Evolutionary conservation across 345 rosid genomes (phyloP), one percentile per base, ranked within the genome.

Genomic region (Arabis alpina): DNA sequence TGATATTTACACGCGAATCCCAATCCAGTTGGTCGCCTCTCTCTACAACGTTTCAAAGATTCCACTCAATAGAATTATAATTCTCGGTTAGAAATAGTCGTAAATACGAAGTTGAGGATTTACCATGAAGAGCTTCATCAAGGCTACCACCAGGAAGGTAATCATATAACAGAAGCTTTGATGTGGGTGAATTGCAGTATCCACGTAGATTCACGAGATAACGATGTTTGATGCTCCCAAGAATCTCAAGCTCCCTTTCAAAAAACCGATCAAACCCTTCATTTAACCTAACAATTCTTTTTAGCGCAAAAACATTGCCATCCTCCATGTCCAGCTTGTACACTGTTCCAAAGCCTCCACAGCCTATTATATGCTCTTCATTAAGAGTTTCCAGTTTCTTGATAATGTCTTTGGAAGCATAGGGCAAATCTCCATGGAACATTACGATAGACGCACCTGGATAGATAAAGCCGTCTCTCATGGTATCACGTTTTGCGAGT

Each of bases 341-440:
- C 32, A 94, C 98, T 1, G 88, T 94, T 69, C 97, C 98, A 82
- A 94, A 94, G 53, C 99, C 99, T 41, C 99, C 99, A 76, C 75
- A 80, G 45, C 99, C 98, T 62, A 94, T 91, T 65, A 89, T 77
- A 60, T 91, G 92, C 70, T 89, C 99, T 78, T 89, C 96, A 49
- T 81, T 88, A 80, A 94, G 80, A 71, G 81, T 81, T 72, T 94
- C 99, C 69, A 94, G 68, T 75, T 92, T 91, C 79, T 86, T 94
- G 43, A 94, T 89, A n/a, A 92, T 88, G 71, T 94, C 99, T 74
- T 88, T 94, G 10, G 99, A 88, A 44, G 99, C 86, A 70, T 92
- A 94, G 11, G 99, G 99, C 81, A 94, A 75, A 76, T 94, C 98
- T 71, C 98, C 99, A 72, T 94, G 97, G 77, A 94, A 94, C 98